Evolutionary conservation across 345 rosid genomes (phyloP).

Genomic region (Erucastrum elatum): DNA sequence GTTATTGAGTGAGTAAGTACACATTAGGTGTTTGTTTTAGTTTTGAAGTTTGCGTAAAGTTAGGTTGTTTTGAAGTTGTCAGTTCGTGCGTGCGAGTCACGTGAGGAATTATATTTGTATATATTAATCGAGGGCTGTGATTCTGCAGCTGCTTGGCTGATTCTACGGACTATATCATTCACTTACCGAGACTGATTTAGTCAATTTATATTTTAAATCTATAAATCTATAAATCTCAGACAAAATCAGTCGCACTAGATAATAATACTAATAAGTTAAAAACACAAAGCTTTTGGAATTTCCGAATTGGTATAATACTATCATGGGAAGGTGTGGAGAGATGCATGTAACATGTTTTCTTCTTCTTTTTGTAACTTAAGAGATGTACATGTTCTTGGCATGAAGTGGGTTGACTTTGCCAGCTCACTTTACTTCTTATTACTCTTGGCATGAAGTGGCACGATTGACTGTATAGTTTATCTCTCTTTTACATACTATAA

Average conservation of each 20-base stretch:
- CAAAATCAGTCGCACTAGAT: background rate
- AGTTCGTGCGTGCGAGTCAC: constrained; percentile 18
- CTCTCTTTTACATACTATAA: too few relatives aligned
- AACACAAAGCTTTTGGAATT: background rate
- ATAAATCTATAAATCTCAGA: background rate
- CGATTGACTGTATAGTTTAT: too few relatives aligned
- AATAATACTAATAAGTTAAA: background rate
- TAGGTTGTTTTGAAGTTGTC: constrained; percentile 2
- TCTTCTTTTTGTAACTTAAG: too few relatives aligned
- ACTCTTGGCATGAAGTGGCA: too few relatives aligned
- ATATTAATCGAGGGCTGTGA: constrained; percentile 38
- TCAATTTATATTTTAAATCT: background rate
- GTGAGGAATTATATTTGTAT: too few relatives aligned
- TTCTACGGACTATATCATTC: constrained; percentile 15
- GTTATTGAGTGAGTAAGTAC: background rate
- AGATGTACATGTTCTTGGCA: constrained; percentile 13
- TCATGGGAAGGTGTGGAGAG: background rate
- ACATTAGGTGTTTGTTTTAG: background rate
- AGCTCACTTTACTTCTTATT: too few relatives aligned
- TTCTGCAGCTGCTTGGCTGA: background rate
- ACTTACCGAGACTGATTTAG: background rate
- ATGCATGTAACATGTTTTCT: background rate
- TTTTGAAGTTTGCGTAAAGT: background rate
- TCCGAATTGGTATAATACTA: background rate
- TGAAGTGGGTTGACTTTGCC: constrained; percentile 6